Percentiles rank a stretch among this genome's conserved stretches.
Evolutionary conservation across 1,284 basidiomycete genomes (phyloP).

Genomic region (Uromyces viciae-fabae): DNA sequence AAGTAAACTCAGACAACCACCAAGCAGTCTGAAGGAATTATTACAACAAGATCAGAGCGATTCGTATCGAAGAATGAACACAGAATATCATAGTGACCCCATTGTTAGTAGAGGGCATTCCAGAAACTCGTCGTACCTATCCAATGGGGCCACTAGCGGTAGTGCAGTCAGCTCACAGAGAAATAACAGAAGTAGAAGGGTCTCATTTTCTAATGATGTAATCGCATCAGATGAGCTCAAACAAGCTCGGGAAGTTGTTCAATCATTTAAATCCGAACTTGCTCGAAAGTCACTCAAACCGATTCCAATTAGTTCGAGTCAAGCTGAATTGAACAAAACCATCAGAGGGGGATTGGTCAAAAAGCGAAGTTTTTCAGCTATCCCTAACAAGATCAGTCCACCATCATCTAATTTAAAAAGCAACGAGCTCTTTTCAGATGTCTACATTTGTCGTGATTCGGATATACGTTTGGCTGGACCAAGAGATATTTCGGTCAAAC

Average conservation of each 20-base stretch:
- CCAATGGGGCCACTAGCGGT: background rate
- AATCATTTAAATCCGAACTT: background rate
- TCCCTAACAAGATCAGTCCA: background rate
- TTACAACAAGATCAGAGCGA: background rate
- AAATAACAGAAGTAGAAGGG: background rate
- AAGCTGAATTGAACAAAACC: background rate
- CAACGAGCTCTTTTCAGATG: constrained; percentile 2
- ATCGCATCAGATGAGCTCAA: constrained; percentile 20
- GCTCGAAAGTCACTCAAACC: background rate
- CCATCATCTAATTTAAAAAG: background rate
- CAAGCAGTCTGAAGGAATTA: background rate
- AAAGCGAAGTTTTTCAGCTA: background rate
- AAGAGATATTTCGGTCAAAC: background rate
- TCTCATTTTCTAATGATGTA: constrained; percentile 26
- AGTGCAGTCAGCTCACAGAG: background rate
- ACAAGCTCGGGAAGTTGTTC: constrained; percentile 1
- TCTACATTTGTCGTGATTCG: background rate
- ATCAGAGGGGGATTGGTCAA: background rate
- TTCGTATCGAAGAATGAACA: background rate
- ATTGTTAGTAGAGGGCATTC: background rate
- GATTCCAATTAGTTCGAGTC: background rate
- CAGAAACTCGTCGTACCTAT: background rate
- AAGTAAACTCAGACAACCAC: background rate
- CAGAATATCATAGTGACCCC: background rate
- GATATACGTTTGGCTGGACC: background rate